Conservation (phyloP, 108 stramenopile species). For the Skeletonema grethae region DNA sequence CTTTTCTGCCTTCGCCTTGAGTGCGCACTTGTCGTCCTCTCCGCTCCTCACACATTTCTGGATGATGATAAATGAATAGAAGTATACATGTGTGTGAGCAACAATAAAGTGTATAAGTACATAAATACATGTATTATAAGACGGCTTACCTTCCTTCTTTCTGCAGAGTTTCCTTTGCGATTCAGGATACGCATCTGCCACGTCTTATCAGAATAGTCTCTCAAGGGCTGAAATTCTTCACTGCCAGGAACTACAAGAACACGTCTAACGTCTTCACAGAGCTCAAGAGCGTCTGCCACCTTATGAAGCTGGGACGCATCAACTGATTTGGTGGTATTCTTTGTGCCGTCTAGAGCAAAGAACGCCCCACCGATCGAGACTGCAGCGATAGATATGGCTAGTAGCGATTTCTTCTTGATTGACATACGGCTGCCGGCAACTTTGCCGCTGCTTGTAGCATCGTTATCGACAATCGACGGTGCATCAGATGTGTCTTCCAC, state of each 20-base stretch:
- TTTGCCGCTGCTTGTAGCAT: not conserved
- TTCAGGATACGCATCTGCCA: not conserved
- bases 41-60: not conserved
- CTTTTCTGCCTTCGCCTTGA: not conserved
- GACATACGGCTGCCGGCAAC: not conserved
- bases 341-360: not conserved
- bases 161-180: not conserved
- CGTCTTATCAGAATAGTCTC: not conserved
- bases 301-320: not conserved
- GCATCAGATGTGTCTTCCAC: not conserved
- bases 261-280: not conserved
- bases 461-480: not conserved
- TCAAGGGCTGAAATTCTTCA: not conserved
- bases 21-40: not conserved
- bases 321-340: not conserved
- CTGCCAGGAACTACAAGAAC: slow-evolving; percentile 1
- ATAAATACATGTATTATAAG: not conserved
- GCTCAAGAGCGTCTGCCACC: not conserved
- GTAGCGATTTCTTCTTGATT: not conserved
- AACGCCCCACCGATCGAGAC: not conserved
- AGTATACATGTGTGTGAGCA: not conserved
- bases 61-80: not conserved
- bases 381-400: not conserved
- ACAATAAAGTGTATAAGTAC: not conserved
- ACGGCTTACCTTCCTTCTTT: not conserved